Evolutionary conservation across 148 eudicot genomes (phyloP).

Genomic region (Chenopodium berlandieri): DNA sequence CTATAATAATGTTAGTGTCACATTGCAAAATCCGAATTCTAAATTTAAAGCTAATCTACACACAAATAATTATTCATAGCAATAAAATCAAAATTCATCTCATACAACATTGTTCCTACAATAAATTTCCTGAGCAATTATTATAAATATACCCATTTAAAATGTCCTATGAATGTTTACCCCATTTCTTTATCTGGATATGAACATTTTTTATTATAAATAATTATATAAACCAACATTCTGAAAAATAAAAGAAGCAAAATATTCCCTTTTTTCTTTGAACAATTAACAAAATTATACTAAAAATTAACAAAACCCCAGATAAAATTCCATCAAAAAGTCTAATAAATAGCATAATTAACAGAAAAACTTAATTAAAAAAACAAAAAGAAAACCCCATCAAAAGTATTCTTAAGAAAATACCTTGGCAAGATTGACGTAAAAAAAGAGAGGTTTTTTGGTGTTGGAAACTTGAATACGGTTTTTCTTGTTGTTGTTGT

Average conservation of each 20-base stretch:
- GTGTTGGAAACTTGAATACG: conserved; percentile 81
- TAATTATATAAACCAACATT: background rate
- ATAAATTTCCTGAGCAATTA: too few species aligned
- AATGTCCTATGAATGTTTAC: background rate
- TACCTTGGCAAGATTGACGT: conserved; percentile 70
- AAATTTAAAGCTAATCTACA: background rate
- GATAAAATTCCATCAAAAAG: background rate
- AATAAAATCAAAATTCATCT: background rate
- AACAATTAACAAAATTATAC: background rate
- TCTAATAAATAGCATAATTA: background rate
- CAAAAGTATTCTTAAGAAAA: background rate
- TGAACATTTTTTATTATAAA: background rate
- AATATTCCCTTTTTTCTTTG: background rate
- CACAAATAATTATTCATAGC: background rate
- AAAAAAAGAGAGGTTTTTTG: conserved; percentile 65
- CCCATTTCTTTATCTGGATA: background rate
- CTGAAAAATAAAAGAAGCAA: background rate
- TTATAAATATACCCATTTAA: too few species aligned
- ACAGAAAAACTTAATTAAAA: background rate
- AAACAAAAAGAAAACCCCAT: background rate
- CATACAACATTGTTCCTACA: background rate
- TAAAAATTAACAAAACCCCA: background rate
- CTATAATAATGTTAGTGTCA: background rate
- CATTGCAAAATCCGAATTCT: background rate
- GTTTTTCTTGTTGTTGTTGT: conserved; percentile 41